A percentile compares a stretch with the other conserved stretches of the same genome.
These are phyloP conservation scores for Kazachstania martiniae DNA, from an alignment of 805 yeast species.

Conservation along the genomic window DNA sequence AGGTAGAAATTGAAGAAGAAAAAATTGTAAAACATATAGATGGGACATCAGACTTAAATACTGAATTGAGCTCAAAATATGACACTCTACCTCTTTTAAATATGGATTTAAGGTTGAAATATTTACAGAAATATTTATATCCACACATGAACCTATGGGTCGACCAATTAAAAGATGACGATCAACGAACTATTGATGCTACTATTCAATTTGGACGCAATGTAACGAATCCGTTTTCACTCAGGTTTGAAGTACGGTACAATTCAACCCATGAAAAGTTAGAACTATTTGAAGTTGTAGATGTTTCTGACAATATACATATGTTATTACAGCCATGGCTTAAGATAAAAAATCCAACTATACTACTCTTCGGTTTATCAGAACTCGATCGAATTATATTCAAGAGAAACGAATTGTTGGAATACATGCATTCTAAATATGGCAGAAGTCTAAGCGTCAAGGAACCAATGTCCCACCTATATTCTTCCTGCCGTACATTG, in stretches of 20 bases:
- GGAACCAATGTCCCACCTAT: too few species aligned
- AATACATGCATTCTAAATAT: conserved; percentile 2
- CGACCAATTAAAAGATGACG: not conserved
- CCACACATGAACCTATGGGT: conserved; percentile 7
- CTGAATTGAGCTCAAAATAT: conserved; percentile 14
- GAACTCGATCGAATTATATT: conserved; percentile 15
- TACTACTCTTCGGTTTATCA: conserved; percentile 14
- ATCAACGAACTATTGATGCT: not conserved
- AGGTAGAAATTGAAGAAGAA: not conserved
- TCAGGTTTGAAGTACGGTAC: not conserved
- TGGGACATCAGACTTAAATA: conserved; percentile 11
- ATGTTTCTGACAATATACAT: conserved; percentile 2
- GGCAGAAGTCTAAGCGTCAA: too few species aligned
- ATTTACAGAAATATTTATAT: conserved; percentile 10
- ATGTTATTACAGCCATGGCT: not conserved
- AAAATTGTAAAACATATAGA: conserved; percentile 5
- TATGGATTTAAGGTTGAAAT: conserved; percentile 12
- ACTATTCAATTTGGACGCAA: not conserved
- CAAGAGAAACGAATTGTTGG: conserved; percentile 6
- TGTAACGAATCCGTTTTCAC: not conserved
- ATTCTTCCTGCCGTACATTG: too few species aligned
- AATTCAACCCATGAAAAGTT: not conserved
- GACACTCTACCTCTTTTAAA: conserved; percentile 23
- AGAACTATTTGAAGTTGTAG: not conserved
- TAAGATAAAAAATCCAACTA: conserved; percentile 2